These are phyloP conservation scores for Kuraishia capsulata DNA, from an alignment of 805 yeast species.

Conservation along the genomic window DNA sequence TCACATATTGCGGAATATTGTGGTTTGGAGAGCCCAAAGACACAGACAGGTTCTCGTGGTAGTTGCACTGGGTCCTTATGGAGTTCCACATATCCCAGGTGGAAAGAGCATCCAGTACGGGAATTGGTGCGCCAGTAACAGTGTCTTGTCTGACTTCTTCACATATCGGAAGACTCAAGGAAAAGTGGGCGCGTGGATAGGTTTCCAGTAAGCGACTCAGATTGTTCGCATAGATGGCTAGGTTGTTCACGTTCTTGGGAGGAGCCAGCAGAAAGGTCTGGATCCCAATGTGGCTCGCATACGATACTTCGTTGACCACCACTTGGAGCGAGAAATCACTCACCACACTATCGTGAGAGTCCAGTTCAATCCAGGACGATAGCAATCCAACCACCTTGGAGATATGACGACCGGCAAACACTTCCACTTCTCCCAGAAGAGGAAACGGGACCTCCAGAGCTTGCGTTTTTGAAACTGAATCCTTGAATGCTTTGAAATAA, in stretches of 20 bases:
- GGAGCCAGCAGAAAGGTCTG: slow-evolving; percentile 51
- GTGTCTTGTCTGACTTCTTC: slow-evolving; percentile 26
- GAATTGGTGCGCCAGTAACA: slow-evolving; percentile 13
- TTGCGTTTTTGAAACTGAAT: slow-evolving; percentile 10
- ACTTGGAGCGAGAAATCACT: slow-evolving; percentile 51
- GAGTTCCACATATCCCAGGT: slow-evolving; percentile 76
- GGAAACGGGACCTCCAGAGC: slow-evolving; percentile 30
- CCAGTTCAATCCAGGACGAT: slow-evolving; percentile 66
- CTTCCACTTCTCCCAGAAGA: slow-evolving; percentile 28
- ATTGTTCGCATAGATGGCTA: slow-evolving; percentile 41
- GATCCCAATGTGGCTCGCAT: slow-evolving; percentile 52
- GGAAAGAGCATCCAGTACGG: slow-evolving; percentile 35
- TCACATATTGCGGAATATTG: slow-evolving; percentile 37
- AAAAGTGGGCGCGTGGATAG: slow-evolving; percentile 26
- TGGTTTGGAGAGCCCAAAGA: slow-evolving; percentile 67
- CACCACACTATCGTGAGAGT: slow-evolving; percentile 36
- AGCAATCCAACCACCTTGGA: slow-evolving; percentile 41
- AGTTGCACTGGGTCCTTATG: slow-evolving; percentile 45
- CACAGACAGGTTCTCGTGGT: slow-evolving; percentile 50
- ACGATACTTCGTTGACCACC: slow-evolving; percentile 45
- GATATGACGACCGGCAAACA: slow-evolving; percentile 32
- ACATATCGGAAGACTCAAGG: slow-evolving; percentile 40
- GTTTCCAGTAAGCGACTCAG: slow-evolving; percentile 13
- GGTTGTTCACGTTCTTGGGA: slow-evolving; percentile 45
- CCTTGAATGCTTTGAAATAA: slow-evolving; percentile 25